Percentiles rank a stretch among this genome's conserved stretches.
Conservation (phyloP, 345 rosid genomes). For the Brassica nigra region DNA sequence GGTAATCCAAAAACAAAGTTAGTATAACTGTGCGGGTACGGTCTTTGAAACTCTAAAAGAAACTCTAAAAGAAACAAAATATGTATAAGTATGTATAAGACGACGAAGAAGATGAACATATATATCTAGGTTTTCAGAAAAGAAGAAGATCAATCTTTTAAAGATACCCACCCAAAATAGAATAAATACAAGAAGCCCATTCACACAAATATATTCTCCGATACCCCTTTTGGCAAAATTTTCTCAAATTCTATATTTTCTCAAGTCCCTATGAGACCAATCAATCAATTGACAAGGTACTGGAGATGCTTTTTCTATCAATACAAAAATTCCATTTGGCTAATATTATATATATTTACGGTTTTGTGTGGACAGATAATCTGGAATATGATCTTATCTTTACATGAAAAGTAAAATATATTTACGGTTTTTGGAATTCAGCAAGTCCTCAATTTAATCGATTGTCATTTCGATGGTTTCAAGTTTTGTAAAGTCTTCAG, state of each 20-base stretch:
- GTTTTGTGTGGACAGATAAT: background rate
- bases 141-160: conserved; percentile 19
- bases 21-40: conserved; percentile 8
- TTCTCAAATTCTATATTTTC: conserved; percentile 13
- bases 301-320: conserved; percentile 6
- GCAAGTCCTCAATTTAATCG: background rate
- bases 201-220: conserved; percentile 26
- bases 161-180: conserved; percentile 42
- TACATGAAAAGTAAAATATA: background rate
- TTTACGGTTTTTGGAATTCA: background rate
- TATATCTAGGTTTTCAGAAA: background rate
- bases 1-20: background rate
- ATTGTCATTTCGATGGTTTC: background rate
- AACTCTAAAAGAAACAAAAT: background rate
- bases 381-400: background rate
- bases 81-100: background rate
- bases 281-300: conserved; percentile 27
- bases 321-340: background rate
- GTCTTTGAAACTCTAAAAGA: background rate
- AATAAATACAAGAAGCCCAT: conserved; percentile 32
- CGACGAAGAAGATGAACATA: background rate
- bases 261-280: conserved; percentile 19
- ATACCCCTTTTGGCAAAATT: conserved; percentile 27
- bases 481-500: background rate
- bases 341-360: background rate